Base-by-base conservation (phyloP, 768 basidiomycete species). In the Dacryopinax spathularia region DNA sequence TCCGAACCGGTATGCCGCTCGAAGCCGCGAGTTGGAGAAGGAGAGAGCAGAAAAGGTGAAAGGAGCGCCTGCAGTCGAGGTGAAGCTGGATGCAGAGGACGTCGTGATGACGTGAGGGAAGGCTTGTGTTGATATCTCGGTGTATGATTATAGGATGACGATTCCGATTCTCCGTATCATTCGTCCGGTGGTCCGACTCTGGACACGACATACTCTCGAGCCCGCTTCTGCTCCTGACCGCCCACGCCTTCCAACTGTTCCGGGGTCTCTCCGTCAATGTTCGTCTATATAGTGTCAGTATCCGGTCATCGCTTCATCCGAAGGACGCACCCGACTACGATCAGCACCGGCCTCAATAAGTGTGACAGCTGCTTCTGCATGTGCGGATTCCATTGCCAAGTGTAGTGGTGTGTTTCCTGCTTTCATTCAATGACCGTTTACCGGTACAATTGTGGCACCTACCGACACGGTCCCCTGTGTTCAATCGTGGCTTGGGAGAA, bases 321-420 rank as follows among this genome's bases (percentile, higher is more conserved):
- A 31, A 9, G 29, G 66, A 78, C 89, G 67, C 75, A 94, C 93
- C 69, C 90, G 81, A 67, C 82, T 82, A 33, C 95, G 85, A 78
- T 97, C 95, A 7, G 94, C 94, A 20, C 95, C 95, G 48, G 91
- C 94, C 72, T 95, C 91, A 65, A 99, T 95, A 60, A 99, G 80
- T 60, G 88, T 73, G 1, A 92, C 88, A 10, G 95, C 95, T 16
- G 85, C 88, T 71, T 91, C 86, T 15, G 90, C 95, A 71, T 97
- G 89, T 18, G 87, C 95, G 62, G 89, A 92, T 70, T 99, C 95
- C 87, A 99, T 88, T 18, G 95, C 94, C 33, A 99, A 83, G 79
- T 99, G 96, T 35, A 99, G 77, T 1, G 96, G 92, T 1, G 96
- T 97, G 71, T 97, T 96, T 60, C 95, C 94, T 89, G 70, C 60